phyloP scores from a whole-genome alignment of 495 filamentous ascomycete species.

The Glutinoglossum americanum region DNA sequence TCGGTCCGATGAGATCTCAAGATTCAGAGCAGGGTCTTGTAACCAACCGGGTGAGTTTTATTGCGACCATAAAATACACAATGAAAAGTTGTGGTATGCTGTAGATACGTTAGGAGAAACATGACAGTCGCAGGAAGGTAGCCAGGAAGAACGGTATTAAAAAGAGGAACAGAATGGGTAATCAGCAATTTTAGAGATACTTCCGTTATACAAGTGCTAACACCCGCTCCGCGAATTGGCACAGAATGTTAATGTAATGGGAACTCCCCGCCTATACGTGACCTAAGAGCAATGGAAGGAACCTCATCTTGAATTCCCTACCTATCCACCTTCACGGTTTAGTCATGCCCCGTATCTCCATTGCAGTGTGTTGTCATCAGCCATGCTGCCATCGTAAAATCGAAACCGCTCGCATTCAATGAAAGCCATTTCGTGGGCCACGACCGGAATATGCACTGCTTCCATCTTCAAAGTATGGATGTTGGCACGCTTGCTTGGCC shows the following conservation, averaged over 20 bases:
- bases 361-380: neutral
- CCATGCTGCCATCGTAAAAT: neutral
- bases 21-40: too few relatives aligned
- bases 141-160: too few relatives aligned
- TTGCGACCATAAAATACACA: too few relatives aligned
- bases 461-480: slow-evolving; percentile 77
- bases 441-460: slow-evolving; percentile 21
- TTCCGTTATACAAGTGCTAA: neutral
- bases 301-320: neutral
- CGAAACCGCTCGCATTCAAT: neutral
- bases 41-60: too few relatives aligned
- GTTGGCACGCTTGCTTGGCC: slow-evolving; percentile 80
- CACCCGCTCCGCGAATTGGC: neutral
- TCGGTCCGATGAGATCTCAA: too few relatives aligned
- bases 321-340: neutral
- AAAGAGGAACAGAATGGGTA: too few relatives aligned
- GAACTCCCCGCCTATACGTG: neutral
- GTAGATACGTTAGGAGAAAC: too few relatives aligned
- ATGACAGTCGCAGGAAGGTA: too few relatives aligned
- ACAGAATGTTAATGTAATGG: neutral
- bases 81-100: too few relatives aligned
- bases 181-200: too few relatives aligned
- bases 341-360: neutral
- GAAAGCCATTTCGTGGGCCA: slow-evolving; percentile 3
- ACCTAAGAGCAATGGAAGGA: neutral